Evolutionary conservation across 805 yeast genomes (phyloP), one percentile per base, ranked within the genome.

Genomic region (Lachancea waltii): DNA sequence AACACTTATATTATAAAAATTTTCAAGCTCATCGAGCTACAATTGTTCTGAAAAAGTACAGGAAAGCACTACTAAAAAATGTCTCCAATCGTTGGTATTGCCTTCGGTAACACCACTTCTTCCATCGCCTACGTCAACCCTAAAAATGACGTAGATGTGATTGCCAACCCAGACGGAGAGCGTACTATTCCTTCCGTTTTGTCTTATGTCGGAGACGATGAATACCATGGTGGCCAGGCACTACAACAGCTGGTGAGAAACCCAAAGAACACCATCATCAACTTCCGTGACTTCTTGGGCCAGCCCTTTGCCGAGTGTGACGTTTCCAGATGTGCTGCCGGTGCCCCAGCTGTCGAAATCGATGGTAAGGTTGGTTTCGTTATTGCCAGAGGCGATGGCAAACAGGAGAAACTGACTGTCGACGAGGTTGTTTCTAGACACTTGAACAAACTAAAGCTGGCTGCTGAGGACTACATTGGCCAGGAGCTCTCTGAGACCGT

Each of bases 151-250:
- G 92, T 86, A 47, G 97, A 92, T 60, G 95, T 92, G 50, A 90
- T 92, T 63, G 98, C 98, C 51, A 90, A 92, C 77, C 96, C 94
- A 51, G 98, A 92, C 60, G 98, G 98, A 64, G 97, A 92, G 68
- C 85, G 97, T 70, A 75, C 90, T 44, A 92, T 92, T 60, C 95
- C 97, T 45, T 83, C 97, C 20, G 83, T 84, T 43, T 73, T 92
- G 45, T 79, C 97, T 14, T 92, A 89, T 62, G 87, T 87, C 42
- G 96, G 94, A 44, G 81, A 74, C 40, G 97, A 92, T 62, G 97
- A 92, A 69, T 92, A 85, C 68, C 97, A 92, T 60, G 98, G 98
- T 44, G 82, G 86, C 43, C 97, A 92, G 70, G 98, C 97, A 42
- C 68, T 80, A 53, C 89, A 87, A 41, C 97, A 92, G 69, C 68